Base-by-base conservation (phyloP, 768 basidiomycete genomes). In the Tulasnella sp. region DNA sequence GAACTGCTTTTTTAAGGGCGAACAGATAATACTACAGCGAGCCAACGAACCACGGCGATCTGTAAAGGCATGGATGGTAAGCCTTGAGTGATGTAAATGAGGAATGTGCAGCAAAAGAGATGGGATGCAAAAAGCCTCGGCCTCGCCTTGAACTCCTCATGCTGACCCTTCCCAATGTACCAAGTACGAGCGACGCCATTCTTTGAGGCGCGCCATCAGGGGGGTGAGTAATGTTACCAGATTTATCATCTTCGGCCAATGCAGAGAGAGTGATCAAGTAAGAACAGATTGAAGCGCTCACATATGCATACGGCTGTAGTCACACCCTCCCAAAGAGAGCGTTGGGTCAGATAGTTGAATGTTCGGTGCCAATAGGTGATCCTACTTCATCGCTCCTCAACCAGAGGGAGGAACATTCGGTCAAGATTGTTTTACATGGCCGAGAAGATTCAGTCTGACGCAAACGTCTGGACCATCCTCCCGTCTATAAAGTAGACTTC, bases 141-240 rank as follows among this genome's bases (percentile, higher is more conserved):
- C 29, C 61, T 63, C 61, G 61, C 61, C 61, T 63, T 63, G 30
- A 58, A 23, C 2, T 51, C 61, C 32, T 50, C 61, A 63, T 50
- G n/a, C 58, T 19, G 29, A 50, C 58, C 61, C 59, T 60, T 29
- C 32, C 21, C 32, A 60, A 21, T 42, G 45, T 27, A 43, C 42
- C 26, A 11, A 44, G 34, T 29, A 26, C 30, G 8, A 42, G 34
- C 38, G 21, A 17, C 54, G 10, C 30, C 59, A 9, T 51, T 59
- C 59, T 60, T 38, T 51, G 15, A 56, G 60, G 30, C 45, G 23
- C 41, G 42, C 26, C 27, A 49, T 38, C 13, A 32, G 26, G 50
- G 27, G 63, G 61, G 63, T 64, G 61, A 29, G 61, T 62, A 17
- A 45, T 52, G 56, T 64, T 64, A 64, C 63, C 63, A 64, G 62